phyloP scores from a whole-genome alignment of 805 yeast species.

The Candida gorgasii region DNA sequence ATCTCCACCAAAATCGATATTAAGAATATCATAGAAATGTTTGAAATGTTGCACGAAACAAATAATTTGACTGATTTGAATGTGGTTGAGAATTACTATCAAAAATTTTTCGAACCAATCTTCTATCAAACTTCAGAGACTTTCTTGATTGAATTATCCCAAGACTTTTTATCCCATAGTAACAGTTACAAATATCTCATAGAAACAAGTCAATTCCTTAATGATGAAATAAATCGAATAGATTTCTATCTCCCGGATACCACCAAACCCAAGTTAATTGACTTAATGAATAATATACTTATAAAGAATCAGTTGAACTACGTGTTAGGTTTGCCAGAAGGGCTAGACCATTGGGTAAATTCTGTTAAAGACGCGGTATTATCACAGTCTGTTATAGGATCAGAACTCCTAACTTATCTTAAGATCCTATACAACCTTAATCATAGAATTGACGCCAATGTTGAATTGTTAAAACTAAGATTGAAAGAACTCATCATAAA shows the following conservation, averaged over 20 bases:
- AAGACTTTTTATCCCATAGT: conserved; percentile 40
- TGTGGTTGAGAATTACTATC: conserved; percentile 61
- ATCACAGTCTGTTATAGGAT: neutral
- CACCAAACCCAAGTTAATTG: conserved; percentile 54
- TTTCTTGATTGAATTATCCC: conserved; percentile 53
- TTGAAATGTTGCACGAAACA: conserved; percentile 59
- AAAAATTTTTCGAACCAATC: conserved; percentile 64
- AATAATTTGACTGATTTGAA: conserved; percentile 21
- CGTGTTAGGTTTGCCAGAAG: conserved; percentile 54
- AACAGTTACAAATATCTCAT: conserved; percentile 59
- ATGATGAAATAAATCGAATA: conserved; percentile 62
- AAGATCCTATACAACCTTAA: conserved; percentile 50
- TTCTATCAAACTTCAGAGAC: conserved; percentile 54
- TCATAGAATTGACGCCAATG: conserved; percentile 54
- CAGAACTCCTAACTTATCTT: conserved; percentile 41
- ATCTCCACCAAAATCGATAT: conserved; percentile 56
- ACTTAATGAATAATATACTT: conserved; percentile 58
- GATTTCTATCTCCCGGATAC: conserved; percentile 53
- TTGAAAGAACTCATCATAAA: conserved; percentile 46
- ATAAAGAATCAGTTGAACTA: conserved; percentile 56
- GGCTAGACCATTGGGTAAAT: conserved; percentile 53
- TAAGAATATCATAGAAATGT: conserved; percentile 65
- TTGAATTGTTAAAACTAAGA: conserved; percentile 49
- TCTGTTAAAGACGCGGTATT: conserved; percentile 27
- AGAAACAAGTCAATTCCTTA: conserved; percentile 51